These are phyloP conservation scores for Otatea glauca DNA, from an alignment of 176 grass and related monocot species.

Conservation along the genomic window DNA sequence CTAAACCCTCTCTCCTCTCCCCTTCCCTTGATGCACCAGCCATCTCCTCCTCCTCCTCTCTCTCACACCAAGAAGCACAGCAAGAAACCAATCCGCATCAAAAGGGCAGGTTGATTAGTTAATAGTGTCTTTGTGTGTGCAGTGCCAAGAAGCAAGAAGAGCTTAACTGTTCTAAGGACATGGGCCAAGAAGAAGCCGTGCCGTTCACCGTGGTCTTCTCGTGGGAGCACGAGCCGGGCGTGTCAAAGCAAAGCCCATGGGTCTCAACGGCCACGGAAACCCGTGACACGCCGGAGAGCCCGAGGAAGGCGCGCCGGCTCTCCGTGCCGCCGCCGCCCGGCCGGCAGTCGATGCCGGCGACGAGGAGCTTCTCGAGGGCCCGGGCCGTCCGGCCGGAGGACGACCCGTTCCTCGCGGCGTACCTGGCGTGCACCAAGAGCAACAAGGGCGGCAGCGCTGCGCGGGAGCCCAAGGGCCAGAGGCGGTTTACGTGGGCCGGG, in stretches of 20 bases:
- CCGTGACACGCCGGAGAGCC: constrained; percentile 11
- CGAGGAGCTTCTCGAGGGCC: not conserved
- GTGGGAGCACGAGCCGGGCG: constrained; percentile 61
- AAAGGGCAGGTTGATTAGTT: not conserved
- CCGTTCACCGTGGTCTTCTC: constrained; percentile 50
- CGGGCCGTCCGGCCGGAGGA: constrained; percentile 55
- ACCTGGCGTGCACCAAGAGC: constrained; percentile 73
- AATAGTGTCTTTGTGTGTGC: not conserved
- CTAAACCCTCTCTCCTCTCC: constrained; percentile 18
- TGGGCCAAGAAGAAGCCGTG: constrained; percentile 47
- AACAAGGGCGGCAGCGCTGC: not conserved
- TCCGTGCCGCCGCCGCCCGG: constrained; percentile 53
- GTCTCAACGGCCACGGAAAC: not conserved
- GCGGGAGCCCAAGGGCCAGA: not conserved
- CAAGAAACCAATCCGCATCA: not conserved
- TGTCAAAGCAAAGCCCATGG: constrained; percentile 35
- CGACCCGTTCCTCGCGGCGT: constrained; percentile 87
- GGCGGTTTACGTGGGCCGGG: constrained; percentile 32
- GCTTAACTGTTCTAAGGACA: not conserved
- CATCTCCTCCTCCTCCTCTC: constrained; percentile 4
- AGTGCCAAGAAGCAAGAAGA: not conserved
- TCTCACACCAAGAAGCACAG: constrained; percentile 5
- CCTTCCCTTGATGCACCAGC: not conserved
- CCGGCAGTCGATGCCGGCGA: not conserved
- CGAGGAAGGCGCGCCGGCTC: constrained; percentile 17